Evolutionary conservation across 2,329 filamentous ascomycete species (phyloP).

Genomic region (Thermoascus crustaceus): DNA sequence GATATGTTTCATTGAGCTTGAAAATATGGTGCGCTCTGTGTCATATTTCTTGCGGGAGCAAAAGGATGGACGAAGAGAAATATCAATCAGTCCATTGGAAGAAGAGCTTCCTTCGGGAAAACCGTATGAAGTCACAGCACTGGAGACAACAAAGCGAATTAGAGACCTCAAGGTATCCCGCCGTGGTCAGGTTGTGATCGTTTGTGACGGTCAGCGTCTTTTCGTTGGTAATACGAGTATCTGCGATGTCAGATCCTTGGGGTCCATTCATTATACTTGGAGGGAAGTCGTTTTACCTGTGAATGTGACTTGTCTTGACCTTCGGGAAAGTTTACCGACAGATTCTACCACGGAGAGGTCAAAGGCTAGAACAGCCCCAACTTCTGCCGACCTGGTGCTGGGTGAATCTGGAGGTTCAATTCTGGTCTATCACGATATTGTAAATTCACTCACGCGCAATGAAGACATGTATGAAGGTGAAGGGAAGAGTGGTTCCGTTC

Average conservation of each 20-base stretch:
- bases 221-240: conserved; percentile 50
- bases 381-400: conserved; percentile 63
- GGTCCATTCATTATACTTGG: conserved; percentile 43
- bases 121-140: conserved; percentile 15
- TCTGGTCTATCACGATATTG: conserved; percentile 69
- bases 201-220: conserved; percentile 38
- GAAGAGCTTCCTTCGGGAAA: conserved; percentile 12
- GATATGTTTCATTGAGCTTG: conserved; percentile 11
- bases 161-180: conserved; percentile 21
- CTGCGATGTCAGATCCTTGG: conserved; percentile 22
- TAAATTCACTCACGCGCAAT: conserved; percentile 46
- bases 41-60: conserved; percentile 32
- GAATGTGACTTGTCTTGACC: conserved; percentile 59
- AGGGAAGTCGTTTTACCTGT: conserved; percentile 50
- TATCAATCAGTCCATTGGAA: conserved; percentile 16
- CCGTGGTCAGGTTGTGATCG: conserved; percentile 29
- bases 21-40: conserved; percentile 22
- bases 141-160: conserved; percentile 23
- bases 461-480: conserved; percentile 40
- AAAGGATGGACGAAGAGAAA: conserved; percentile 32
- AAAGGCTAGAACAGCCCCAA: conserved; percentile 19
- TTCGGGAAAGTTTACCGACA: conserved; percentile 39
- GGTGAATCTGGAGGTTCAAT: conserved; percentile 72
- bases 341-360: conserved; percentile 6
- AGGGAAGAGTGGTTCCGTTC: conserved; percentile 31